These are phyloP conservation scores for Phycomyces blakesleeanus DNA, from an alignment of 192 early-diverging fungal genomes.

Conservation along the genomic window DNA sequence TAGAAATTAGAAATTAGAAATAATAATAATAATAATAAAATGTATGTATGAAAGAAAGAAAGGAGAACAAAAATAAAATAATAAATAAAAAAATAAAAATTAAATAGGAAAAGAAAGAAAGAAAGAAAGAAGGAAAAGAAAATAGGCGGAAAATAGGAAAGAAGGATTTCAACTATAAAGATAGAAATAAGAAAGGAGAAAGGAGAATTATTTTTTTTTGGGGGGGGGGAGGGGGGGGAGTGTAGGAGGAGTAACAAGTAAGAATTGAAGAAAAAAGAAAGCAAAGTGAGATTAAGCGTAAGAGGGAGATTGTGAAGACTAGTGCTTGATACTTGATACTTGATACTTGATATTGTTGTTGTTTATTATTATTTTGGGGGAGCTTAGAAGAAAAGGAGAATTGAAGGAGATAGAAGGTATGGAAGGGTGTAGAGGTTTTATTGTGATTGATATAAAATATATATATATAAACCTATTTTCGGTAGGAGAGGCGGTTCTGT, in stretches of 20 bases:
- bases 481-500: neutral
- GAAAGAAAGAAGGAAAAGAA: neutral
- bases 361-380: no score
- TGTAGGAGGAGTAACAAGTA: no score
- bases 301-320: no score
- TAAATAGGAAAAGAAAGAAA: neutral
- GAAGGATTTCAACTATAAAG: no score
- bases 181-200: no score
- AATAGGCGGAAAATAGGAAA: neutral
- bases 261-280: no score
- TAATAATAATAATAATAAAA: neutral
- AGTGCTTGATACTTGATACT: no score
- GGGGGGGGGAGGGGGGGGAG: no score
- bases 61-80: neutral
- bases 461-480: conserved; percentile 1
- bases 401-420: neutral
- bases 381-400: conserved; percentile 1
- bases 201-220: no score
- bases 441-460: neutral
- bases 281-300: no score
- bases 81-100: neutral
- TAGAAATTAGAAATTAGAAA: neutral
- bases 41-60: neutral
- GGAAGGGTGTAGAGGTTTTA: neutral
- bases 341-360: no score